Percentiles rank a stretch among this genome's conserved stretches.
phyloP scores from a whole-genome alignment of 179 eudicot genomes.

The Silene noctiflora region DNA sequence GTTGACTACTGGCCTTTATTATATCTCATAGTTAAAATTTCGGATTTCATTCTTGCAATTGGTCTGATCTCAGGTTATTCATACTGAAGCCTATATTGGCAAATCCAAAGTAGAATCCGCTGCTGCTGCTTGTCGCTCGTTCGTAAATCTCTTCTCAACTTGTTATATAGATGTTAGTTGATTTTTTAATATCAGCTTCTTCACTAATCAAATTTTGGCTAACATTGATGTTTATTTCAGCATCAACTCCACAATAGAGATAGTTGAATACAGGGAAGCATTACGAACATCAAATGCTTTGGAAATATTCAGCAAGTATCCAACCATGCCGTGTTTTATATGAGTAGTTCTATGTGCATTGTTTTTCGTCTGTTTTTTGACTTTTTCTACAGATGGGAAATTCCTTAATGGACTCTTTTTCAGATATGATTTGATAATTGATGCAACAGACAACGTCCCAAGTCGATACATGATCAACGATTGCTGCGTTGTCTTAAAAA shows the following conservation, averaged over 20 bases:
- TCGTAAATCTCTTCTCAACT: slow-evolving; percentile 28
- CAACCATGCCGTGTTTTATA: slow-evolving; percentile 12
- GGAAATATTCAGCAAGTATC: slow-evolving; percentile 91
- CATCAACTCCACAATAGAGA: slow-evolving; percentile 71
- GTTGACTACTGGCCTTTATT: neutral
- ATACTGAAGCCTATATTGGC: slow-evolving; percentile 82
- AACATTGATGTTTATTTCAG: slow-evolving; percentile 34
- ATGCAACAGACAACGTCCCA: slow-evolving; percentile 98
- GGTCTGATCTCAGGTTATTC: slow-evolving; percentile 57
- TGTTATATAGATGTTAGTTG: neutral
- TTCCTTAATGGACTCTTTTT: slow-evolving; percentile 34
- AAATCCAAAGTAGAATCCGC: slow-evolving; percentile 93
- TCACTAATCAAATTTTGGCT: slow-evolving; percentile 11
- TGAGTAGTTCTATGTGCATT: neutral
- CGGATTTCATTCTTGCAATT: slow-evolving; percentile 7
- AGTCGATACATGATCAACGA: slow-evolving; percentile 96
- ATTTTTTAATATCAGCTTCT: neutral
- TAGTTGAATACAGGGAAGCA: slow-evolving; percentile 83
- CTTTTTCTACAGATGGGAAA: slow-evolving; percentile 14
- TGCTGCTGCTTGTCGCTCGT: slow-evolving; percentile 91
- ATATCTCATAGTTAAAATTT: neutral
- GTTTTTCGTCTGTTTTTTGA: neutral
- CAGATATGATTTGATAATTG: slow-evolving; percentile 82
- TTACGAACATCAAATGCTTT: slow-evolving; percentile 84
- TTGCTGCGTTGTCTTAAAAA: slow-evolving; percentile 89